These are phyloP conservation scores for Taphrina confusa DNA, from an alignment of 1,139 yeast genomes.

Conservation along the genomic window DNA sequence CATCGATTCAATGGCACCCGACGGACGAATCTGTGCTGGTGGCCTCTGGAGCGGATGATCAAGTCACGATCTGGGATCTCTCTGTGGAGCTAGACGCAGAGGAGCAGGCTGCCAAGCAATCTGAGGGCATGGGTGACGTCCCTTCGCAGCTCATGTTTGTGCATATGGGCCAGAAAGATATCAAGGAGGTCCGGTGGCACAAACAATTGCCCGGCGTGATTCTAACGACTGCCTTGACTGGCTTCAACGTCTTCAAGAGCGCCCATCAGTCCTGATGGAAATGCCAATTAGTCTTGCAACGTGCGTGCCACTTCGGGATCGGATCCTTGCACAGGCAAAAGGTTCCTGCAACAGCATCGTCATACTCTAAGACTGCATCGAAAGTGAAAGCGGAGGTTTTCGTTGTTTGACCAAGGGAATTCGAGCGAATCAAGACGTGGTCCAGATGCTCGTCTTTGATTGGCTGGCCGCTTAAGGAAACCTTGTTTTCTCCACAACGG, in stretches of 20 bases:
- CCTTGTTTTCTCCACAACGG: too few species aligned
- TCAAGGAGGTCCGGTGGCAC: conserved; percentile 98
- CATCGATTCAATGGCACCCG: conserved; percentile 93
- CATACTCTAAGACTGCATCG: background rate
- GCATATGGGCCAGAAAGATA: conserved; percentile 91
- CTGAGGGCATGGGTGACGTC: conserved; percentile 78
- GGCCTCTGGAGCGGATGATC: conserved; percentile 93
- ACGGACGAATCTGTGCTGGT: conserved; percentile 93
- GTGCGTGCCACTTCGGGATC: too few species aligned
- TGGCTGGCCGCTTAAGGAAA: too few species aligned
- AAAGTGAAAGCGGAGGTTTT: background rate
- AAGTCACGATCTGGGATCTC: conserved; percentile 95
- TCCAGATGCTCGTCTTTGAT: background rate
- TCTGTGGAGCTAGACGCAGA: conserved; percentile 97
- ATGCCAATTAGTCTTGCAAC: background rate
- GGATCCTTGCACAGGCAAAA: too few species aligned
- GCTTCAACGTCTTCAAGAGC: conserved; percentile 93
- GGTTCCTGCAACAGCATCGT: background rate
- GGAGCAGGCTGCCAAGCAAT: conserved; percentile 74
- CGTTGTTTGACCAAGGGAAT: background rate
- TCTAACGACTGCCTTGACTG: conserved; percentile 94
- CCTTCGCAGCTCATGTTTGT: conserved; percentile 96
- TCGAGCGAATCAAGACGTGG: background rate
- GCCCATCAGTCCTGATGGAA: conserved; percentile 54
- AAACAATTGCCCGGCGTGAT: conserved; percentile 93